phyloP scores from a whole-genome alignment of 2,329 filamentous ascomycete species.

The Colletotrichum endophyticum region DNA sequence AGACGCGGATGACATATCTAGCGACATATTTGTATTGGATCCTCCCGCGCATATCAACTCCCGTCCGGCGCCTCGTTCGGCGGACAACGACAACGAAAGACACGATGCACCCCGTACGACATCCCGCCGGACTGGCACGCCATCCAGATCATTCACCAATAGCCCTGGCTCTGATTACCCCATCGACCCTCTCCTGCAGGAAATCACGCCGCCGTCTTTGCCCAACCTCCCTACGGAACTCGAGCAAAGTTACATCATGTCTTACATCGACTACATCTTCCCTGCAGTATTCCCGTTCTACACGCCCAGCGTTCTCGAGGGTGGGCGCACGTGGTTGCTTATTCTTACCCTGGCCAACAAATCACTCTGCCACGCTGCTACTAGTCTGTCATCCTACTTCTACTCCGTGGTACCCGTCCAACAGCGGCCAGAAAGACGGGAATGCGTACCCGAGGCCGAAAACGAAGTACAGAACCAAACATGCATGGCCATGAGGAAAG shows the following conservation, averaged over 20 bases:
- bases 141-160: neutral
- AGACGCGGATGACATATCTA: neutral
- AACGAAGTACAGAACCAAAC: constrained; percentile 44
- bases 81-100: neutral
- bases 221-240: neutral
- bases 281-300: constrained; percentile 69
- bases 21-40: neutral
- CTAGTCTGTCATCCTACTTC: constrained; percentile 63
- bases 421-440: neutral
- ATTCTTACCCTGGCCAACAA: constrained; percentile 60
- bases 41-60: neutral
- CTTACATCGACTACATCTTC: constrained; percentile 66
- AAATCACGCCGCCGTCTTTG: neutral
- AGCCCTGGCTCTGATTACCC: neutral
- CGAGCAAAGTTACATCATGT: constrained; percentile 51
- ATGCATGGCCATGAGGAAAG: constrained; percentile 45
- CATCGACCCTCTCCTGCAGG: neutral
- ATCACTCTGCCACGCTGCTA: constrained; percentile 59
- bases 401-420: constrained; percentile 46
- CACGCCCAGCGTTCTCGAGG: constrained; percentile 55
- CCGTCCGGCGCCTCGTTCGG: neutral
- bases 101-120: neutral
- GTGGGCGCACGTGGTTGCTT: constrained; percentile 64
- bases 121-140: neutral
- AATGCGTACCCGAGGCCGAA: constrained; percentile 34